Base-by-base conservation (phyloP, 192 early-diverging fungal species). In the Backusella westeae region DNA sequence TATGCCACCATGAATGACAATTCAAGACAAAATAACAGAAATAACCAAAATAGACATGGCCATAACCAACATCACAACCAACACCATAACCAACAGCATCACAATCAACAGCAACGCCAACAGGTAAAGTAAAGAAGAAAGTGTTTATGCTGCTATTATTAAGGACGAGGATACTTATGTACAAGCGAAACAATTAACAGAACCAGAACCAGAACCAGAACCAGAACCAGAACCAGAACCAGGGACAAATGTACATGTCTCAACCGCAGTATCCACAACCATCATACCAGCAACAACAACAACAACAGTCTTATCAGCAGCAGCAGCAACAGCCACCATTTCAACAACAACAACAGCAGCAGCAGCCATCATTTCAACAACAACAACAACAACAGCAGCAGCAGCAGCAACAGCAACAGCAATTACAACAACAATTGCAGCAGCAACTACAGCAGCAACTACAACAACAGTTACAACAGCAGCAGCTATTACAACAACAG, bases 1-100 rank as follows among this genome's bases (percentile, higher is more conserved):
- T 98, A 93, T 85, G 96, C 96, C 2, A 94, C 98, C 49, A 87
- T 84, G 72, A 94, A 96, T 49, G 82, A 81, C 10, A 68, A 70
- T 32, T 63, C 44, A 59, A 44, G 44, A 68, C 32, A 70, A 39
- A 79, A 74, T 69, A 69, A 63, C 29, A 56, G 46, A 75, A 75
- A 21, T 71, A 66, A n/a, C 49, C 53, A 46, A 67, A 75, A 66
- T 75, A 21, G 26, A 66, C 38, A 79, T 19, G 42, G 70, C 17
- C 39, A 71, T 15, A 38, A 38, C 35, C 32, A 42, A 56, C 21
- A 56, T 3, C 21, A 63, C 9, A 56, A 56, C 9, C 53, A 59
- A 14, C 56, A 59, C 56, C 56, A 59, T 10, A 59, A 59, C 21
- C 56, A 59, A 14, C 56, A 63, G 12, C 23, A 56, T 23, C 56